These are phyloP conservation scores for Puccinia novopanici DNA, from an alignment of 1,284 basidiomycete species.

Conservation along the genomic window DNA sequence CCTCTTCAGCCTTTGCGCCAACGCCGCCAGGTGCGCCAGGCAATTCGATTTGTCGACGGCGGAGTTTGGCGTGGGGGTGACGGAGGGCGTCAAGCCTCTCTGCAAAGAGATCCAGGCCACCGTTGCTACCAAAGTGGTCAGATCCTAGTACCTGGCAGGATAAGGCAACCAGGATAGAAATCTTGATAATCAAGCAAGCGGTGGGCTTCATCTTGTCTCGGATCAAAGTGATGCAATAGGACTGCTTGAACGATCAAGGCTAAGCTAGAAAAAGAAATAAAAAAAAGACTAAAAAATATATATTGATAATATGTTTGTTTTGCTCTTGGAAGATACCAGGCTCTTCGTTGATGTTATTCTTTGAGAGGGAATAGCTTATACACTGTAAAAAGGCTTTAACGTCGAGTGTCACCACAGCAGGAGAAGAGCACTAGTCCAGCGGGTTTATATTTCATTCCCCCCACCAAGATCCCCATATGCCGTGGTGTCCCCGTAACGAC, in stretches of 20 bases:
- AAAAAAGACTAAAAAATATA: background rate
- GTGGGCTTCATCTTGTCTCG: constrained; percentile 21
- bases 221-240: too few species aligned
- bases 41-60: constrained; percentile 9
- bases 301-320: background rate
- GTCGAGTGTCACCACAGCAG: too few species aligned
- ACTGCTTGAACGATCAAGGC: background rate
- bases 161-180: constrained; percentile 23
- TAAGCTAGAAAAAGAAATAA: background rate
- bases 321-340: background rate
- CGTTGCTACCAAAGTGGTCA: background rate
- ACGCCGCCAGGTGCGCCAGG: background rate
- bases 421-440: too few species aligned
- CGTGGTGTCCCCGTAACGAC: too few species aligned
- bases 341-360: constrained; percentile 1
- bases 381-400: too few species aligned
- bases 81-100: background rate
- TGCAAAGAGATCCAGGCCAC: background rate
- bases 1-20: background rate
- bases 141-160: constrained; percentile 16
- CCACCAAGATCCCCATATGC: too few species aligned
- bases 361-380: background rate
- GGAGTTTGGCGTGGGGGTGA: background rate
- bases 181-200: constrained; percentile 8
- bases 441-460: too few species aligned